Percentiles rank a stretch among this genome's conserved stretches.
phyloP scores from a whole-genome alignment of 108 stramenopile species.

The Parietichytrium sp. region DNA sequence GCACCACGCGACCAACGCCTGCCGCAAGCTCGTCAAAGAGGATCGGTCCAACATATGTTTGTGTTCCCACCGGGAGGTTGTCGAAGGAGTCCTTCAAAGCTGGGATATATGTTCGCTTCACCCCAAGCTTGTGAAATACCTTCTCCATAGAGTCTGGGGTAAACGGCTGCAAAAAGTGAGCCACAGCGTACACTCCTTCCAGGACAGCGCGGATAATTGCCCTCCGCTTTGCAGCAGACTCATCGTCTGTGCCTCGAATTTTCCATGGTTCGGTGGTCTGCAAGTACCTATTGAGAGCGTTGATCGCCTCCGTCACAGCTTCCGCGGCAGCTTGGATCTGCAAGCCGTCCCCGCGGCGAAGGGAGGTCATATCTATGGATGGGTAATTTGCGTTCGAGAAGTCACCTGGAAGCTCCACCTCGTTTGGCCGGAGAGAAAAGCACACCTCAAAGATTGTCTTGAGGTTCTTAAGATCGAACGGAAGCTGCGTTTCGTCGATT shows the following conservation, averaged over 20 bases:
- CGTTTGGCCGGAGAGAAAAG: conserved; percentile 62
- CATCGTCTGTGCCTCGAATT: conserved; percentile 76
- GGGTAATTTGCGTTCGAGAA: conserved; percentile 77
- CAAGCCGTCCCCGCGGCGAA: conserved; percentile 55
- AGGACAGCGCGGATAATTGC: conserved; percentile 80
- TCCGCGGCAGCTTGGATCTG: conserved; percentile 27
- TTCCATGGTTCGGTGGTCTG: conserved; percentile 93
- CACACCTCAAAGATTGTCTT: conserved; percentile 59
- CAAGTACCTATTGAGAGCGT: conserved; percentile 86
- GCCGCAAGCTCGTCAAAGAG: conserved; percentile 57
- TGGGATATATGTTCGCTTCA: conserved; percentile 62
- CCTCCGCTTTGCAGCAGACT: conserved; percentile 69
- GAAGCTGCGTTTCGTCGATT: neutral
- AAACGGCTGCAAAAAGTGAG: conserved; percentile 86
- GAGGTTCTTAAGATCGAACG: conserved; percentile 45
- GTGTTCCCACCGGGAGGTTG: neutral
- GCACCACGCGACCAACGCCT: conserved; percentile 77
- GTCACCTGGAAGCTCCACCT: conserved; percentile 65
- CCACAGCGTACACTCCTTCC: conserved; percentile 86
- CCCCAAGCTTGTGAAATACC: conserved; percentile 84
- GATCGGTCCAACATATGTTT: neutral
- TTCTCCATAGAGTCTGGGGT: conserved; percentile 74
- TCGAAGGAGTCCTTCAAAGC: conserved; percentile 23
- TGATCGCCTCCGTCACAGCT: conserved; percentile 44
- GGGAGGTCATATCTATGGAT: conserved; percentile 71